Evolutionary conservation across 1,139 yeast genomes (phyloP).

Genomic region (Zygosaccharomyces sapae): DNA sequence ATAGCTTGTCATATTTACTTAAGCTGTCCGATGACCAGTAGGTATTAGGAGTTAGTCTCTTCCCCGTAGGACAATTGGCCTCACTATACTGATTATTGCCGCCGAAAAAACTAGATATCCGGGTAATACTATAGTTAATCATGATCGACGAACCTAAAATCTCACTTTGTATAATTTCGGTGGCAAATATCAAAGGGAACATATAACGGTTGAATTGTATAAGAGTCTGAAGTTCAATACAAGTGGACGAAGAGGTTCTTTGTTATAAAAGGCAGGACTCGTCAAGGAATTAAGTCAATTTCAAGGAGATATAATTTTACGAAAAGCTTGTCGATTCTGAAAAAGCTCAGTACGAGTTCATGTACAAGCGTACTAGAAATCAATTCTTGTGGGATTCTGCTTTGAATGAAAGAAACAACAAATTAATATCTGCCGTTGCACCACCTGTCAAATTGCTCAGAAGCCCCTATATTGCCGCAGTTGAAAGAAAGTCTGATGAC

Average conservation of each 20-base stretch:
- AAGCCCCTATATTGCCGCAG: constrained; percentile 61
- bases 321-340: constrained; percentile 64
- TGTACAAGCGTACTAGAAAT: constrained; percentile 85
- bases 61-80: too few species aligned
- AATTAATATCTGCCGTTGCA: constrained; percentile 71
- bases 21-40: too few species aligned
- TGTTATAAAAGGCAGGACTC: neutral
- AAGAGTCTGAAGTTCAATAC: neutral
- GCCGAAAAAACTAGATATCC: neutral
- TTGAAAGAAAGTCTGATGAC: constrained; percentile 56
- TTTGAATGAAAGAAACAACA: constrained; percentile 57
- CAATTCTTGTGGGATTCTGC: constrained; percentile 83
- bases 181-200: constrained; percentile 13
- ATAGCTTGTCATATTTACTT: neutral
- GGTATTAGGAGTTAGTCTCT: too few species aligned
- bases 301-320: constrained; percentile 37
- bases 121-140: neutral
- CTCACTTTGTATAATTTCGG: constrained; percentile 8
- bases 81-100: neutral
- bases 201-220: neutral
- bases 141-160: neutral
- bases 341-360: constrained; percentile 75
- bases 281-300: neutral
- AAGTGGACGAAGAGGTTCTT: neutral
- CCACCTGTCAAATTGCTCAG: constrained; percentile 69